Percentiles rank a stretch among this genome's conserved stretches.
Evolutionary conservation across 2,329 filamentous ascomycete species (phyloP).

Genomic region (Microsporum ferrugineum): DNA sequence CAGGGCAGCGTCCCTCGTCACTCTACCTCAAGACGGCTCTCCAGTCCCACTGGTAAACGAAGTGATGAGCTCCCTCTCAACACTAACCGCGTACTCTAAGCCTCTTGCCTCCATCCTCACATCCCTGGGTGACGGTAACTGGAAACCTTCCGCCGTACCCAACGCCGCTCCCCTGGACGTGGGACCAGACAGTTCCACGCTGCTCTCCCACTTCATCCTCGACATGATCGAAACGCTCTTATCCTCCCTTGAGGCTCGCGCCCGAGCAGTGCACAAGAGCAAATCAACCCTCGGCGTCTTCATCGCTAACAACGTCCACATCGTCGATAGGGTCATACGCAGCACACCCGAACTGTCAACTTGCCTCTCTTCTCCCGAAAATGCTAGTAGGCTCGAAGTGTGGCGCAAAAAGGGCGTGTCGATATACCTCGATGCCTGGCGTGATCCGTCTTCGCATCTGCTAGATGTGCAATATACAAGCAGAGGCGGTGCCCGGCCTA

Average conservation of each 20-base stretch:
- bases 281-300: constrained; percentile 79
- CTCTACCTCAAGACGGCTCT: constrained; percentile 66
- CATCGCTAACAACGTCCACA: constrained; percentile 72
- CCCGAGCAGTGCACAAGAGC: constrained; percentile 58
- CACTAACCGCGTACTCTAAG: constrained; percentile 73
- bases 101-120: constrained; percentile 84
- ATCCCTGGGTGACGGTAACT: constrained; percentile 84
- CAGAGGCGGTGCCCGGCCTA: constrained; percentile 54
- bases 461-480: constrained; percentile 90
- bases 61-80: constrained; percentile 74
- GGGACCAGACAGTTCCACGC: constrained; percentile 71
- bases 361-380: constrained; percentile 52
- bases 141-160: constrained; percentile 54
- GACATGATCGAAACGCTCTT: constrained; percentile 81
- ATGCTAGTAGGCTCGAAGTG: constrained; percentile 57
- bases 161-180: constrained; percentile 70
- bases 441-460: constrained; percentile 71
- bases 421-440: constrained; percentile 77
- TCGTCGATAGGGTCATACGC: constrained; percentile 74
- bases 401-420: constrained; percentile 81
- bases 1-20: constrained; percentile 52
- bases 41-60: constrained; percentile 68
- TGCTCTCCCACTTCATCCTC: constrained; percentile 79
- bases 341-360: constrained; percentile 61
- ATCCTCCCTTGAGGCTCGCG: constrained; percentile 61